A percentile compares a stretch with the other conserved stretches of the same genome.
Conservation (phyloP, 345 rosid species). For the Sisymbrium irio region DNA sequence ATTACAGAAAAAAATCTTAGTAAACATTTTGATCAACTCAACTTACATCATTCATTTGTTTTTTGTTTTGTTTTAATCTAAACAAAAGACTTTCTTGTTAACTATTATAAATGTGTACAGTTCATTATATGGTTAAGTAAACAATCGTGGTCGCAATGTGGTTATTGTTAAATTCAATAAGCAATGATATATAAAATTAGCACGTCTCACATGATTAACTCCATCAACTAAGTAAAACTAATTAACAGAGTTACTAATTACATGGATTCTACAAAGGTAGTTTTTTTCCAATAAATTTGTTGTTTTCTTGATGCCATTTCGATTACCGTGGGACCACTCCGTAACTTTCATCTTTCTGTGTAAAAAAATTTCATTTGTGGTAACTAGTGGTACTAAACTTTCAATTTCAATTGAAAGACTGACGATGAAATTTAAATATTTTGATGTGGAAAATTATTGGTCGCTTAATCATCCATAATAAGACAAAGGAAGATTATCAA, state of each 20-base stretch:
- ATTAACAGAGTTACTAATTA: neutral
- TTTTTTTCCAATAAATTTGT: neutral
- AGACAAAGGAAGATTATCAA: conserved; percentile 29
- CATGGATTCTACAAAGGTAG: neutral
- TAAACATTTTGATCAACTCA: conserved; percentile 34
- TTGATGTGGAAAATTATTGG: conserved; percentile 18
- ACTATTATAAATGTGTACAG: conserved; percentile 14
- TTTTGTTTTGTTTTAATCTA: neutral
- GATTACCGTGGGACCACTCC: neutral
- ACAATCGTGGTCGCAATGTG: conserved; percentile 36
- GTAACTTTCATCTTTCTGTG: neutral
- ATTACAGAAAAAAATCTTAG: conserved; percentile 5
- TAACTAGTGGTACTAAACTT: neutral
- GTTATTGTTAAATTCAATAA: conserved; percentile 27
- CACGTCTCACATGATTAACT: conserved; percentile 11
- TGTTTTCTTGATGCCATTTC: neutral
- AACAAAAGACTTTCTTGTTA: neutral
- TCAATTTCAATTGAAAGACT: neutral
- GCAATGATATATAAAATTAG: conserved; percentile 1
- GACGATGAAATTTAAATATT: conserved; percentile 10
- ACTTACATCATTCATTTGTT: conserved; percentile 33
- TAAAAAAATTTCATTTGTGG: neutral
- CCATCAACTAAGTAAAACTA: conserved; percentile 4
- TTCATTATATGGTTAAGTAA: conserved; percentile 36
- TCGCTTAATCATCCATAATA: conserved; percentile 26